Conservation (phyloP, 2,329 filamentous ascomycete species). For the Coleophoma crateriformis region DNA sequence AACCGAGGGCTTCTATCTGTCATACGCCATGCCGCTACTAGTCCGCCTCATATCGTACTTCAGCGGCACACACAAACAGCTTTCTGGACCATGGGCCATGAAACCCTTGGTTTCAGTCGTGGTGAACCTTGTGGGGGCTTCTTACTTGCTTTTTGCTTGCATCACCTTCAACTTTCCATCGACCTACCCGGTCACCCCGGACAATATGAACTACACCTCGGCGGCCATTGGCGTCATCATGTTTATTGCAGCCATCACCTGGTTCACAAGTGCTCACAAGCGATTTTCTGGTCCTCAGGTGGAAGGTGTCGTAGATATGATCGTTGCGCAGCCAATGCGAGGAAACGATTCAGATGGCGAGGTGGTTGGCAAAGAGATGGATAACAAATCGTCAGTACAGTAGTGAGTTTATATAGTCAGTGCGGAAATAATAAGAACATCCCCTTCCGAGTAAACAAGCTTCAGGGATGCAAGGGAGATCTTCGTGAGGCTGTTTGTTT, state of each 20-base stretch:
- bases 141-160: conserved; percentile 46
- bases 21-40: conserved; percentile 49
- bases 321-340: not conserved
- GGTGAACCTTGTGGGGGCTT: conserved; percentile 43
- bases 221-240: conserved; percentile 50
- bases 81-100: conserved; percentile 35
- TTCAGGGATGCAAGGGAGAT: no score
- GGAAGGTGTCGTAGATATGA: conserved; percentile 11
- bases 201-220: conserved; percentile 54
- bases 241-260: conserved; percentile 42
- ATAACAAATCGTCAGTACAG: no score
- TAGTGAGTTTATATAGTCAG: no score
- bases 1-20: conserved; percentile 53
- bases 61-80: conserved; percentile 29
- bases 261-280: conserved; percentile 43
- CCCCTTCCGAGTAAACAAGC: no score
- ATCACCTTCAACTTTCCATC: conserved; percentile 53
- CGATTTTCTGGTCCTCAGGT: conserved; percentile 41
- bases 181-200: conserved; percentile 40
- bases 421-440: no score
- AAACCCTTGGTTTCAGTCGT: conserved; percentile 26
- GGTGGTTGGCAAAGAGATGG: not conserved
- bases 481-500: no score
- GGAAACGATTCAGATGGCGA: not conserved
- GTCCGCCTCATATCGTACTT: conserved; percentile 42